These are phyloP conservation scores for Fonsecaea multimorphosa DNA, from an alignment of 2,329 filamentous ascomycete genomes.

Conservation along the genomic window DNA sequence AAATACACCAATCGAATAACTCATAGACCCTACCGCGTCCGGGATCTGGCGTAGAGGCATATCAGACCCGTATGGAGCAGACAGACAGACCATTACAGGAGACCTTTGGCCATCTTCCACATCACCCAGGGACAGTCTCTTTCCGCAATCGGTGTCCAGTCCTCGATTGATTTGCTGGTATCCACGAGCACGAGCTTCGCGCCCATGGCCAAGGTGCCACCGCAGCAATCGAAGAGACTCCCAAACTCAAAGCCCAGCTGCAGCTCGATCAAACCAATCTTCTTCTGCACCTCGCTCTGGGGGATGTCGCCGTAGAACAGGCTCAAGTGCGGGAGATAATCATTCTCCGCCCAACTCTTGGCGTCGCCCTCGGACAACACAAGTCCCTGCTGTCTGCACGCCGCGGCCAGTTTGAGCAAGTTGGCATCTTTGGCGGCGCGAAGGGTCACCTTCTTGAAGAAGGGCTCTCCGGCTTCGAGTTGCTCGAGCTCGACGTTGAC, in stretches of 20 bases:
- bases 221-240: slow-evolving; percentile 35
- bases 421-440: slow-evolving; percentile 28
- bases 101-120: slow-evolving; percentile 30
- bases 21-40: too few species aligned
- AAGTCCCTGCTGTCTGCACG: slow-evolving; percentile 22
- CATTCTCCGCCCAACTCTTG: slow-evolving; percentile 29
- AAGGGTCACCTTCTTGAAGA: slow-evolving; percentile 32
- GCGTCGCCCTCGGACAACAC: slow-evolving; percentile 17
- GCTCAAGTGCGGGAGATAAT: slow-evolving; percentile 33
- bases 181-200: slow-evolving; percentile 33
- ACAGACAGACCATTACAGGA: slow-evolving; percentile 21
- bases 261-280: slow-evolving; percentile 31
- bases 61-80: neutral
- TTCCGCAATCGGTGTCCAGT: slow-evolving; percentile 28
- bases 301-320: slow-evolving; percentile 34
- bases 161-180: slow-evolving; percentile 24
- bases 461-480: slow-evolving; percentile 30
- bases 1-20: neutral
- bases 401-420: slow-evolving; percentile 27
- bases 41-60: too few species aligned
- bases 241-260: slow-evolving; percentile 33
- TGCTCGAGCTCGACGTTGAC: slow-evolving; percentile 28
- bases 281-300: slow-evolving; percentile 29
- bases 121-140: slow-evolving; percentile 28
- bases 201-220: slow-evolving; percentile 30